Base-by-base conservation (phyloP, 2,329 filamentous ascomycete species). In the Botrytis hyacinthi region DNA sequence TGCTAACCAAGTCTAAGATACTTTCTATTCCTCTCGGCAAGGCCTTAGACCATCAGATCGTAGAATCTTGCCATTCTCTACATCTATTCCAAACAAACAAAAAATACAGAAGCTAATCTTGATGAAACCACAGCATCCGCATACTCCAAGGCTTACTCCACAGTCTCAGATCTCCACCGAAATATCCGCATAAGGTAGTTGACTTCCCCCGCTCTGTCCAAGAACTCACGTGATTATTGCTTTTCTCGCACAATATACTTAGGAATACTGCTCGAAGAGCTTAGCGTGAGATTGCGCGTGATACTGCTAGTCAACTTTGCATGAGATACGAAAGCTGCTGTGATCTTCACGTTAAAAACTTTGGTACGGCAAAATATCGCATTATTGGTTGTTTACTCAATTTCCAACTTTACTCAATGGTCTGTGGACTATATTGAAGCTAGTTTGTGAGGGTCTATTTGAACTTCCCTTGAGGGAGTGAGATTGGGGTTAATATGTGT, bases 391-490 rank as follows among this genome's bases (percentile, higher is more conserved):
- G 12, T 29, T n/a, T 16, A 29, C 51, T 54, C 26, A 8, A 29
- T 8, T 16, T n/a, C 12, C 1, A n/a, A 2, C 5, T 7, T 14
- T 26, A 16, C 3, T 5, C 12, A 0, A 54, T 7, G 14, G 51
- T 12, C 26, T 14, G 5, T 16, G 3, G 26, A n/a, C 5, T n/a
- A 0, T 0, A 54, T 16, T n/a, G 1, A 3, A 54, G 0, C 10
- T 6, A 26, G 0, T 9, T 3, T 12, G 5, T n/a, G 22, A n/a
- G n/a, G 9, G 46, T 0, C 0, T 26, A 26, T 12, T n/a, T 51
- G n/a, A 54, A 5, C 12, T 54, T 54, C 10, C 26, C 7, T n/a
- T 2, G 14, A 16, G 29, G 26, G n/a, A 8, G 4, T 8, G 26
- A 2, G 2, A 3, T 7, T 29, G 7, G 2, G 6, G 14, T 8